These are phyloP conservation scores for Stellera chamaejasme DNA, from an alignment of 345 rosid genomes.

Conservation along the genomic window DNA sequence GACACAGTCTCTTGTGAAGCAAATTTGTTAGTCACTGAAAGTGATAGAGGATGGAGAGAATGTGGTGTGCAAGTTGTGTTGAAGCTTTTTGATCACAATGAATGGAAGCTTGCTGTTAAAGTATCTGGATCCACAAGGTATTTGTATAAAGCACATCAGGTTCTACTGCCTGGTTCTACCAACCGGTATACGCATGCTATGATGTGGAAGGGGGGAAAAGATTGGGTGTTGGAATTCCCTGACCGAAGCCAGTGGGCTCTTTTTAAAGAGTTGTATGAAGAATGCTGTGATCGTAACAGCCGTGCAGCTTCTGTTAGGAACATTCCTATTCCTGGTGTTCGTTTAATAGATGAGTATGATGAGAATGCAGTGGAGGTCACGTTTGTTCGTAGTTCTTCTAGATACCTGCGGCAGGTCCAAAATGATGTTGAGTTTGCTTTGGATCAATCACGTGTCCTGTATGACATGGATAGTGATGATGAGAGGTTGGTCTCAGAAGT, in stretches of 20 bases:
- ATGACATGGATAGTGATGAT: conserved; percentile 98
- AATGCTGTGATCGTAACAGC: conserved; percentile 73
- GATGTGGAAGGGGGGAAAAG: conserved; percentile 99
- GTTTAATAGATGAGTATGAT: conserved; percentile 55
- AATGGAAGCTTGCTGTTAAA: conserved; percentile 91
- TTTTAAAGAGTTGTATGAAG: conserved; percentile 98
- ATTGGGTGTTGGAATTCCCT: conserved; percentile 87
- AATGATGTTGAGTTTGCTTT: conserved; percentile 94
- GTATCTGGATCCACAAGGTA: conserved; percentile 53
- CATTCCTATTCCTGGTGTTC: conserved; percentile 96
- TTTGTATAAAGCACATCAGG: conserved; percentile 88
- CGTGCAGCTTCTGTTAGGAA: conserved; percentile 80
- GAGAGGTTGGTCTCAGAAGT: conserved; percentile 56
- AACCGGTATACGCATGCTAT: conserved; percentile 93
- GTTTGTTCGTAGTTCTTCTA: conserved; percentile 41
- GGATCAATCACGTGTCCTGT: conserved; percentile 61
- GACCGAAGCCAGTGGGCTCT: conserved; percentile 89
- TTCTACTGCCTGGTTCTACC: conserved; percentile 90
- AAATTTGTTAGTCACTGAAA: conserved; percentile 58
- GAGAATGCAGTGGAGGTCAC: conserved; percentile 38
- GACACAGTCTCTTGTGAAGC: conserved; percentile 65
- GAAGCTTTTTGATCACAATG: conserved; percentile 74
- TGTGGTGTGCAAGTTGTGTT: conserved; percentile 62
- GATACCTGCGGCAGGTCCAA: conserved; percentile 70
- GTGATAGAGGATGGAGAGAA: conserved; percentile 94